These are phyloP conservation scores for Phytophthora ramorum DNA, from an alignment of 352 stramenopile genomes.

Conservation along the genomic window DNA sequence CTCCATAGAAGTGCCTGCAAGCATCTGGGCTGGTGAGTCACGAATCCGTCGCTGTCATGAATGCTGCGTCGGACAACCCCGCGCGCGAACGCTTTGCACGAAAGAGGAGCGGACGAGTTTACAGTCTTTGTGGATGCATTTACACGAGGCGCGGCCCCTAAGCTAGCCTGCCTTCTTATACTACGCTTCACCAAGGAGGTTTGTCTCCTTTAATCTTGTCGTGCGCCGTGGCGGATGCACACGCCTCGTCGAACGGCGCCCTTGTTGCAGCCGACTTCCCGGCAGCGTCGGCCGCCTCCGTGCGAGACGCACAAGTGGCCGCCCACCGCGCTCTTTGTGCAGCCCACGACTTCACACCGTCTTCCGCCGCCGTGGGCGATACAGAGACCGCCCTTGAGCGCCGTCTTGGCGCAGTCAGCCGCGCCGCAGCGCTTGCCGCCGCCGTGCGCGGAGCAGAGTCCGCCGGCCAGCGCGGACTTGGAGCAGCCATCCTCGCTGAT, in stretches of 20 bases:
- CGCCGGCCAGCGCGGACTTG: conserved; percentile 72
- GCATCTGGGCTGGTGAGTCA: conserved; percentile 13
- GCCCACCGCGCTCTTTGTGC: conserved; percentile 68
- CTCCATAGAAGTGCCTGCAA: conserved; percentile 11
- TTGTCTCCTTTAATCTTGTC: conserved; percentile 27
- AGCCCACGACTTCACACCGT: conserved; percentile 56
- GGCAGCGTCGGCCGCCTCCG: conserved; percentile 65
- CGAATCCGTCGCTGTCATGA: neutral
- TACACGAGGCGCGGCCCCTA: conserved; percentile 33
- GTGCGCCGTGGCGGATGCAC: conserved; percentile 74
- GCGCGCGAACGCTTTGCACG: neutral
- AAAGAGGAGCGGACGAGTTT: neutral
- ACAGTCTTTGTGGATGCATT: conserved; percentile 19
- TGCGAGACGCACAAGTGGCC: conserved; percentile 71
- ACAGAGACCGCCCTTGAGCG: conserved; percentile 67
- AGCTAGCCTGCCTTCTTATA: conserved; percentile 25
- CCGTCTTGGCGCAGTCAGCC: conserved; percentile 63
- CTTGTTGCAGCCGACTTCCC: conserved; percentile 67
- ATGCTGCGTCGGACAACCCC: conserved; percentile 1
- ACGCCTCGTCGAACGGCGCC: conserved; percentile 72
- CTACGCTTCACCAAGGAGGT: conserved; percentile 11
- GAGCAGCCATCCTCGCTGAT: conserved; percentile 54
- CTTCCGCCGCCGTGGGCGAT: conserved; percentile 71
- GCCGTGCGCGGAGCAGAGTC: conserved; percentile 73
- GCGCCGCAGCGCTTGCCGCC: conserved; percentile 67